phyloP scores from a whole-genome alignment of 441 rosid species.

The Jatropha multifida region DNA sequence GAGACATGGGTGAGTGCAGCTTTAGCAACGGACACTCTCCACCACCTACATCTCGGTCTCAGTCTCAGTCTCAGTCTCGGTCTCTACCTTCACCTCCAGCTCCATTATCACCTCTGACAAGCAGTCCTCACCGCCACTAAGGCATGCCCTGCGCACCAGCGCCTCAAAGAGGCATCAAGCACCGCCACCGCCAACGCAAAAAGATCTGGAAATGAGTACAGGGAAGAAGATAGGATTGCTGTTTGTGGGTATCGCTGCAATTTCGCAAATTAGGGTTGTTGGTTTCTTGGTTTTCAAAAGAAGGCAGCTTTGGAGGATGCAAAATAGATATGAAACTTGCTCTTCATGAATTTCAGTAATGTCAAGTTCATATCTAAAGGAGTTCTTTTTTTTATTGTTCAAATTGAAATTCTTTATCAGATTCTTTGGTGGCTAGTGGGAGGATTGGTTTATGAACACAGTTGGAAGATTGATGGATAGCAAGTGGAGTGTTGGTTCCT shows the following conservation, averaged over 20 bases:
- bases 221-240: conserved; percentile 74
- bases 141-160: neutral
- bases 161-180: conserved; percentile 9
- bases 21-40: too few species aligned
- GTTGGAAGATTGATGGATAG: too few species aligned
- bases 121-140: conserved; percentile 13
- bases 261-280: conserved; percentile 60
- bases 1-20: too few species aligned
- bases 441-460: too few species aligned
- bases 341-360: conserved; percentile 15
- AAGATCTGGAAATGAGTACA: conserved; percentile 36
- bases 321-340: conserved; percentile 36
- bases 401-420: too few species aligned
- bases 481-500: too few species aligned
- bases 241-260: conserved; percentile 56
- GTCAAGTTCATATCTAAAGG: neutral
- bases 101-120: neutral
- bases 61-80: too few species aligned
- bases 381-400: too few species aligned
- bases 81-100: conserved; percentile 9
- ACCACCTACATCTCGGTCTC: neutral
- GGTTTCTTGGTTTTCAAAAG: conserved; percentile 70
- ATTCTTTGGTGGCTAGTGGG: too few species aligned
- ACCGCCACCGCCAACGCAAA: conserved; percentile 12
- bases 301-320: conserved; percentile 48